These are phyloP conservation scores for Fusarium palustre DNA, from an alignment of 2,329 filamentous ascomycete genomes.

Conservation along the genomic window DNA sequence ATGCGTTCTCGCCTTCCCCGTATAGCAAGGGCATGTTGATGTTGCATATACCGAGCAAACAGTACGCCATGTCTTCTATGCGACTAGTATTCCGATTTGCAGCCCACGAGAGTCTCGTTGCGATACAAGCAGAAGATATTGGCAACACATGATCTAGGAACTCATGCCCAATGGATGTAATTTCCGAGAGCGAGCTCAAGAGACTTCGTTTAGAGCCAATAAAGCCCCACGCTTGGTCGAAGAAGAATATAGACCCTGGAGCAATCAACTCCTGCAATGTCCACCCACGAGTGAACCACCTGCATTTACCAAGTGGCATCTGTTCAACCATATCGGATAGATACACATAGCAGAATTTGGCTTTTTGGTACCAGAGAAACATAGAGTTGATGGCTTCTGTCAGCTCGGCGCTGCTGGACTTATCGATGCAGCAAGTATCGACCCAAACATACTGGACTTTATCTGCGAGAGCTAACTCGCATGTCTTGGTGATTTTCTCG, in stretches of 20 bases:
- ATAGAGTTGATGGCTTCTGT: not conserved
- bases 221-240: not conserved
- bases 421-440: not conserved
- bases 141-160: not conserved
- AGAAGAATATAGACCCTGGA: not conserved
- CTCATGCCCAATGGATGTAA: not conserved
- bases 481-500: not conserved
- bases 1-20: slow-evolving; percentile 13
- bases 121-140: not conserved
- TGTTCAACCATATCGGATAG: not conserved
- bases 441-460: not conserved
- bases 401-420: slow-evolving; percentile 1
- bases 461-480: not conserved
- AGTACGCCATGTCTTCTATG: slow-evolving; percentile 20
- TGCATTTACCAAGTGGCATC: not conserved
- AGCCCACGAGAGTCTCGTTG: slow-evolving; percentile 22
- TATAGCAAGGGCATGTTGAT: slow-evolving; percentile 28
- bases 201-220: not conserved
- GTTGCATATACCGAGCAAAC: slow-evolving; percentile 7
- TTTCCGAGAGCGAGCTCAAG: not conserved
- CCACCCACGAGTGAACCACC: slow-evolving; percentile 17
- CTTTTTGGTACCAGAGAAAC: not conserved
- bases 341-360: not conserved
- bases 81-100: slow-evolving; percentile 8
- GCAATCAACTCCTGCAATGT: slow-evolving; percentile 18